Percentiles rank a stretch among this genome's conserved stretches.
Evolutionary conservation across 2,329 filamentous ascomycete species (phyloP).

Genomic region (Harringtonia aguacate): DNA sequence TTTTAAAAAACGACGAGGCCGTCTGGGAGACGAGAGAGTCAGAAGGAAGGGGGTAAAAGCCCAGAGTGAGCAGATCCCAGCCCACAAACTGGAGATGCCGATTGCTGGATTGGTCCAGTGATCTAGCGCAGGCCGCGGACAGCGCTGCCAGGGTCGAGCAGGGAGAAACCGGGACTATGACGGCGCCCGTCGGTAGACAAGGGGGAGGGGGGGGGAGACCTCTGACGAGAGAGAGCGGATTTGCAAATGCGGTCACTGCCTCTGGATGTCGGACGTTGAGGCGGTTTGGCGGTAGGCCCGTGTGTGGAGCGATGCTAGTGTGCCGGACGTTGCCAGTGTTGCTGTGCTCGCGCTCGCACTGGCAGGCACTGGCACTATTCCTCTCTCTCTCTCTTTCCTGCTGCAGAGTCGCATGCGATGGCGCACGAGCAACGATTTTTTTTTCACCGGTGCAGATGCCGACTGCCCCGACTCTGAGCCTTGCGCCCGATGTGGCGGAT

Average conservation of each 20-base stretch:
- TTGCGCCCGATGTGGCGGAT: too few relatives aligned
- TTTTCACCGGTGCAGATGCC: too few relatives aligned
- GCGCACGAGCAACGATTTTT: too few relatives aligned
- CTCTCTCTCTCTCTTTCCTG: too few relatives aligned
- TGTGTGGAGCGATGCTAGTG: not conserved
- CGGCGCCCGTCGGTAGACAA: not conserved
- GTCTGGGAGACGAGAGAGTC: not conserved
- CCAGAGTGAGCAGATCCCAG: not conserved
- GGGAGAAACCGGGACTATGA: conserved; percentile 7
- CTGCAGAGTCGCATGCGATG: too few relatives aligned
- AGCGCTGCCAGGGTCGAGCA: not conserved
- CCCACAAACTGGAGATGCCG: conserved; percentile 1
- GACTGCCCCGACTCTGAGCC: too few relatives aligned
- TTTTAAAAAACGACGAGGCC: not conserved
- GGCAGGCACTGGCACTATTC: too few relatives aligned
- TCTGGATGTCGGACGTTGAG: not conserved
- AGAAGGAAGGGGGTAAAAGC: not conserved
- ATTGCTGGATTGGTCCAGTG: conserved; percentile 6
- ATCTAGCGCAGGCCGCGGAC: not conserved
- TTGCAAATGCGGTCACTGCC: not conserved
- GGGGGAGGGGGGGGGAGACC: not conserved
- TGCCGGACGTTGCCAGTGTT: not conserved
- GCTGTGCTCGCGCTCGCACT: too few relatives aligned
- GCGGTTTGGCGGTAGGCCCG: not conserved
- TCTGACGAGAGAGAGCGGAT: not conserved